Evolutionary conservation across 495 filamentous ascomycete species (phyloP).

Genomic region (Antarctomyces pellizariae): DNA sequence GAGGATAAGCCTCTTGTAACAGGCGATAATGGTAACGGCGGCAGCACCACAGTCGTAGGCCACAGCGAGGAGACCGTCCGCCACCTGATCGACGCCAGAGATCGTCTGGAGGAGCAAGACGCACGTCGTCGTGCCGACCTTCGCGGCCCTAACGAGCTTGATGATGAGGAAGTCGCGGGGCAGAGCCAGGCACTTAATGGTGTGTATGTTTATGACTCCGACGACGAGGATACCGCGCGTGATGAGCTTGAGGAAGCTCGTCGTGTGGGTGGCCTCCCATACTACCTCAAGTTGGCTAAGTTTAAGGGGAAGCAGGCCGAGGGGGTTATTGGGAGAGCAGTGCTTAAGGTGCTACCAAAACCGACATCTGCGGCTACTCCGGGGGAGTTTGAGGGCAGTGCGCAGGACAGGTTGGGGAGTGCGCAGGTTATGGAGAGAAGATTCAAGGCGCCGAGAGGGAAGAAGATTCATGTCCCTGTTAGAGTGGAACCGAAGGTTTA

Average conservation of each 20-base stretch:
- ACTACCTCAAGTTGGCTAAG: conserved; percentile 31
- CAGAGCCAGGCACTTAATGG: conserved; percentile 31
- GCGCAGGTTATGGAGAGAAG: conserved; percentile 31
- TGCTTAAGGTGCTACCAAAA: conserved; percentile 22
- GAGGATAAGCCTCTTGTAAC: conserved; percentile 18
- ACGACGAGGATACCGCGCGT: conserved; percentile 49
- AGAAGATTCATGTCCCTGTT: conserved; percentile 82
- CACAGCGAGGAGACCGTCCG: conserved; percentile 14
- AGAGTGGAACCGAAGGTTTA: conserved; percentile 95
- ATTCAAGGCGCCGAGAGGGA: conserved; percentile 77
- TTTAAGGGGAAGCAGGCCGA: conserved; percentile 11
- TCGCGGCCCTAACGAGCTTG: conserved; percentile 37
- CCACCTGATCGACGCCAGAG: conserved; percentile 22
- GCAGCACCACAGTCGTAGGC: conserved; percentile 1
- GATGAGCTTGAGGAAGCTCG: conserved; percentile 49
- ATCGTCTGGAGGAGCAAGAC: conserved; percentile 22
- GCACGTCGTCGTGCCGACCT: conserved; percentile 20
- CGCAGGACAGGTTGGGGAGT: no score
- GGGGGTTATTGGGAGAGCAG: no score
- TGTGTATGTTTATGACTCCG: conserved; percentile 82
- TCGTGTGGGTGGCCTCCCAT: conserved; percentile 44
- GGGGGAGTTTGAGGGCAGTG: no score
- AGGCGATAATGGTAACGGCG: conserved; percentile 9
- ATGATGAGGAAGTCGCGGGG: conserved; percentile 53
- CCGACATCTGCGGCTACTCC: conserved; percentile 32